Conservation (phyloP, 495 filamentous ascomycete species). For the Xylaria venustula region DNA sequence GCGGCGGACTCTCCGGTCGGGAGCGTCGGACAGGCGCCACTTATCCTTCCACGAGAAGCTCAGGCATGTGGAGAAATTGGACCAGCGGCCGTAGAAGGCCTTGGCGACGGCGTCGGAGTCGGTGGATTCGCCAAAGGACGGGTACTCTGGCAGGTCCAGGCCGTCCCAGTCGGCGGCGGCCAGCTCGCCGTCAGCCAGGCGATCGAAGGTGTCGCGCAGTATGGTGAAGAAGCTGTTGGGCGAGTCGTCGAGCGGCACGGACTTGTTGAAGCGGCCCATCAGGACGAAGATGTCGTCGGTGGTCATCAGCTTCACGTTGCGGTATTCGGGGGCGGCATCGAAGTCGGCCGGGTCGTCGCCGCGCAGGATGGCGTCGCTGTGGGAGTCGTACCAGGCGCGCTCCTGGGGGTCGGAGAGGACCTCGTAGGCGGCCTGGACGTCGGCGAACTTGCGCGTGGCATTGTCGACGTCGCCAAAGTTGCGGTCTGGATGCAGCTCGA, state of each 20-base stretch:
- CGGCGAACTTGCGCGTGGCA: conserved; percentile 81
- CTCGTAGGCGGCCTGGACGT: conserved; percentile 90
- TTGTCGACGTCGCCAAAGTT: conserved; percentile 85
- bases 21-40: conserved; percentile 79
- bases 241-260: conserved; percentile 74
- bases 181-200: conserved; percentile 78
- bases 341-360: conserved; percentile 52
- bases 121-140: conserved; percentile 69
- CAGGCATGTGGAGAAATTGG: conserved; percentile 78
- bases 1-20: conserved; percentile 78
- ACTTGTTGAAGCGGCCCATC: conserved; percentile 72
- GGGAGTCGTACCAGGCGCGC: conserved; percentile 95
- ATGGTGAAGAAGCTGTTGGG: conserved; percentile 79
- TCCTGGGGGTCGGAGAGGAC: conserved; percentile 94
- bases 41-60: conserved; percentile 85
- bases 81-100: conserved; percentile 82
- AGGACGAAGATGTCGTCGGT: conserved; percentile 70
- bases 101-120: conserved; percentile 69
- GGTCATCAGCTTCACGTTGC: conserved; percentile 69
- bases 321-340: conserved; percentile 49
- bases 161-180: conserved; percentile 68
- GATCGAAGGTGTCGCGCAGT: conserved; percentile 70
- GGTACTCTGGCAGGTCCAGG: conserved; percentile 57
- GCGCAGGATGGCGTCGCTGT: conserved; percentile 78
- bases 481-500: conserved; percentile 92